A percentile compares a stretch with the other conserved stretches of the same genome.
phyloP scores from a whole-genome alignment of 176 grass and related monocot species.

The Triticum turgidum region DNA sequence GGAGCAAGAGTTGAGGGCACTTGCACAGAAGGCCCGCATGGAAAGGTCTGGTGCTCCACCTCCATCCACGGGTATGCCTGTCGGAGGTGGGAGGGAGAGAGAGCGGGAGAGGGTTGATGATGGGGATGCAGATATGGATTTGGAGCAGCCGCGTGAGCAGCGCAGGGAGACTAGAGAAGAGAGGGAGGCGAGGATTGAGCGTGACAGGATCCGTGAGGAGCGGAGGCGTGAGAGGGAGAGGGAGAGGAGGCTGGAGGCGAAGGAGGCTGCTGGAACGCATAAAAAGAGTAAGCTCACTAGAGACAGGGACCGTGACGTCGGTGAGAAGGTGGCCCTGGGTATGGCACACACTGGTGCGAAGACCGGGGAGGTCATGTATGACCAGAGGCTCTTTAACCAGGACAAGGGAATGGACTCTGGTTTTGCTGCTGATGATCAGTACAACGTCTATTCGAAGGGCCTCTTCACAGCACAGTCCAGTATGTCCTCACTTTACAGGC shows the following conservation, averaged over 20 bases:
- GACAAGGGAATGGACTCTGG: conserved; percentile 99
- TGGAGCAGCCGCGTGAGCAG: conserved; percentile 55
- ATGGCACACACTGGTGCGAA: conserved; percentile 81
- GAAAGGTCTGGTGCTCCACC: conserved; percentile 88
- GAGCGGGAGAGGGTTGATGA: conserved; percentile 39
- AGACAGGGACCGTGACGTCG: conserved; percentile 85
- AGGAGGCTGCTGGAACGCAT: conserved; percentile 64
- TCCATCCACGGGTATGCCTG: conserved; percentile 32
- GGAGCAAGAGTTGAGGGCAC: conserved; percentile 87
- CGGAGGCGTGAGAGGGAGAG: conserved; percentile 85
- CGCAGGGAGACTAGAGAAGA: conserved; percentile 75
- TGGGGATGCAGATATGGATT: conserved; percentile 60
- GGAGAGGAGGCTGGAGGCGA: conserved; percentile 85
- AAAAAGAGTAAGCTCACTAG: conserved; percentile 95
- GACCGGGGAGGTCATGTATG: conserved; percentile 89
- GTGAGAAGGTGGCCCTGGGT: conserved; percentile 94
- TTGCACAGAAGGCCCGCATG: conserved; percentile 88
- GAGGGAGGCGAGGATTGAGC: conserved; percentile 80
- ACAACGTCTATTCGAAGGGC: conserved; percentile 90
- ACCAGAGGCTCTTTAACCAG: conserved; percentile 96
- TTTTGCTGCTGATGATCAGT: conserved; percentile 83
- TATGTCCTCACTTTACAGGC: conserved; percentile 77
- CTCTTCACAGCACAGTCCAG: conserved; percentile 73
- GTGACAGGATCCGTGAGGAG: conserved; percentile 88
- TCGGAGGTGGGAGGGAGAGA: conserved; percentile 26